Base-by-base conservation (phyloP, 129 eudicot species). In the Arctium lappa region DNA sequence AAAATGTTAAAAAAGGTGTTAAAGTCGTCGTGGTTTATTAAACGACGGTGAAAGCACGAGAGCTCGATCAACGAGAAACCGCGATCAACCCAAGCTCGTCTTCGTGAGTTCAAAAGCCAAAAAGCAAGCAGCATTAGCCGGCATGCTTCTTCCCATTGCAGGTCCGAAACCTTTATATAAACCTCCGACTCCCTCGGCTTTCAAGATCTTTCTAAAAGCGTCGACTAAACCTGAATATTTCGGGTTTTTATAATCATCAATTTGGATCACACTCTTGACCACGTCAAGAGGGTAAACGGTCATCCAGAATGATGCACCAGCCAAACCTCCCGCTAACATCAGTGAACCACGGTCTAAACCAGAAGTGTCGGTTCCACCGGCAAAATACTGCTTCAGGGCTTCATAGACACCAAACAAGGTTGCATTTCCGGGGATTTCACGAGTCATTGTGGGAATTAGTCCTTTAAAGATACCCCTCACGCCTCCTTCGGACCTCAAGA, bases 71-170 rank as follows among this genome's bases (percentile, higher is more conserved):
- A 15, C 66, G 27, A n/a, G 6, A 60, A 60, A 56, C 66, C 27
- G 31, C 38, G 37, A 39, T 77, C 84, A 79, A 74, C 97, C 93
- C 77, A 95, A 84, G 88, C 94, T 91, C 72, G 98, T 90, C 22
- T 75, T 83, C 53, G 92, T 89, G 66, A 88, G 82, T 75, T 94
- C 98, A 76, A 92, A 94, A 29, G 94, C 98, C 86, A 92, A 91
- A 88, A 94, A 92, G 75, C 99, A 95, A 37, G 97, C 99, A 8
- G 94, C 99, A 86, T 95, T 95, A 50, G 99, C 99, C 40, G 99
- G 97, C 34, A 95, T 88, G 76, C 99, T 95, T 46, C 99, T 91
- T 6, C 84, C 97, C 99, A 95, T 92, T 12, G 97, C 99, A 22
- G 97, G 99, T 37, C 97, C 99, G 33, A 92, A 95, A 11, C 98